phyloP scores from a whole-genome alignment of 2,329 filamentous ascomycete species.

The Alternaria arborescens region DNA sequence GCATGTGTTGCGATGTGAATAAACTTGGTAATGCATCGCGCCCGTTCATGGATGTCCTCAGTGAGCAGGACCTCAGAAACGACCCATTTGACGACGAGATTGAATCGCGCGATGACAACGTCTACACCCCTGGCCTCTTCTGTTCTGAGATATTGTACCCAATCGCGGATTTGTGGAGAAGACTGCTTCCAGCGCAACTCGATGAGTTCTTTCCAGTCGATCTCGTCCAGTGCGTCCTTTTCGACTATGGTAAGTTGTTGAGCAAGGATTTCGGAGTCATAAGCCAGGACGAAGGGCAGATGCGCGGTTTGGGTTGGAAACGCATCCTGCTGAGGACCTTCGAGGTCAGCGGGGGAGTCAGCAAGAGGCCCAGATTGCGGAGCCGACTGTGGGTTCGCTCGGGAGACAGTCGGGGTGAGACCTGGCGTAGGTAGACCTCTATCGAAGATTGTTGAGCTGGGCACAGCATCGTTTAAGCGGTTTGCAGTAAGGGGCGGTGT shows the following conservation, averaged over 20 bases:
- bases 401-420: slow-evolving; percentile 47
- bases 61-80: slow-evolving; percentile 82
- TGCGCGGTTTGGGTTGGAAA: slow-evolving; percentile 54
- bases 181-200: slow-evolving; percentile 83
- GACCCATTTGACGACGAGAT: slow-evolving; percentile 87
- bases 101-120: slow-evolving; percentile 85
- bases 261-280: slow-evolving; percentile 79
- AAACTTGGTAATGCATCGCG: slow-evolving; percentile 78
- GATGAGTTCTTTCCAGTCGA: slow-evolving; percentile 88
- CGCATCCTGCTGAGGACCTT: slow-evolving; percentile 27
- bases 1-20: slow-evolving; percentile 83
- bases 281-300: slow-evolving; percentile 81
- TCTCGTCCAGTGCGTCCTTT: slow-evolving; percentile 84
- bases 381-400: slow-evolving; percentile 33
- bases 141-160: slow-evolving; percentile 81
- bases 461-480: slow-evolving; percentile 32
- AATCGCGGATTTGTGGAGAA: slow-evolving; percentile 72
- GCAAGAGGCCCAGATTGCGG: slow-evolving; percentile 19
- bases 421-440: slow-evolving; percentile 50
- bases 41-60: slow-evolving; percentile 74
- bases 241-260: slow-evolving; percentile 87
- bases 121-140: slow-evolving; percentile 79
- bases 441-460: slow-evolving; percentile 44
- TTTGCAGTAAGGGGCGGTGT: slow-evolving; percentile 56
- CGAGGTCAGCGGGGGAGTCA: slow-evolving; percentile 36